phyloP scores from a whole-genome alignment of 2,329 filamentous ascomycete species.

The Bipolaris sorokiniana region DNA sequence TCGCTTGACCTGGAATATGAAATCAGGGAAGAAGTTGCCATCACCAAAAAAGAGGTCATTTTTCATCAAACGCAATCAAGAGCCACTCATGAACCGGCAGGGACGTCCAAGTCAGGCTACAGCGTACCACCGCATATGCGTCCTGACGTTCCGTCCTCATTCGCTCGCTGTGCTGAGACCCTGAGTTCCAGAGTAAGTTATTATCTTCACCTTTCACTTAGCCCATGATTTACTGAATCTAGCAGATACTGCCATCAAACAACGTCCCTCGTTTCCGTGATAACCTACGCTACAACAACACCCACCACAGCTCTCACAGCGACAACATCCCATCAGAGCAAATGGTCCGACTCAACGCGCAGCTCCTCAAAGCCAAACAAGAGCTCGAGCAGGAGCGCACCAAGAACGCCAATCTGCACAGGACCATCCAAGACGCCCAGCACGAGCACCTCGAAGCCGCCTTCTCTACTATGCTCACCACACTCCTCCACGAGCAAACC shows the following conservation, averaged over 20 bases:
- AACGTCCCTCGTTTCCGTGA: not conserved
- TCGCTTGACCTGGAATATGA: not conserved
- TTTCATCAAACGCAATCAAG: not conserved
- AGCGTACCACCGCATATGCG: constrained; percentile 24
- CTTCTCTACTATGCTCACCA: constrained; percentile 13
- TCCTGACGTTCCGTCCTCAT: not conserved
- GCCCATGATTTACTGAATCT: not conserved
- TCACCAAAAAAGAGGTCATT: not conserved
- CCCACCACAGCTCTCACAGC: not conserved
- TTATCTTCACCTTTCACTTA: not conserved
- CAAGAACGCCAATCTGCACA: constrained; percentile 13
- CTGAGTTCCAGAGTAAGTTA: constrained; percentile 4
- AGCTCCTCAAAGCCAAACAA: constrained; percentile 20
- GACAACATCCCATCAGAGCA: constrained; percentile 15
- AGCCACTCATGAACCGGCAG: not conserved
- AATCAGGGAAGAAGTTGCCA: not conserved
- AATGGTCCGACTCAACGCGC: constrained; percentile 12
- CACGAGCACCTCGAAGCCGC: constrained; percentile 15
- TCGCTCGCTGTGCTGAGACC: not conserved
- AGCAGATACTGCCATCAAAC: not conserved
- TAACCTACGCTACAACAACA: constrained; percentile 2
- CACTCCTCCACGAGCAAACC: constrained; percentile 26
- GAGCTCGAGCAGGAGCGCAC: constrained; percentile 27
- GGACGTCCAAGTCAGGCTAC: not conserved
- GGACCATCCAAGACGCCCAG: constrained; percentile 14